Conservation (phyloP, 148 eudicot genomes). For the Diospyros kaki region DNA sequence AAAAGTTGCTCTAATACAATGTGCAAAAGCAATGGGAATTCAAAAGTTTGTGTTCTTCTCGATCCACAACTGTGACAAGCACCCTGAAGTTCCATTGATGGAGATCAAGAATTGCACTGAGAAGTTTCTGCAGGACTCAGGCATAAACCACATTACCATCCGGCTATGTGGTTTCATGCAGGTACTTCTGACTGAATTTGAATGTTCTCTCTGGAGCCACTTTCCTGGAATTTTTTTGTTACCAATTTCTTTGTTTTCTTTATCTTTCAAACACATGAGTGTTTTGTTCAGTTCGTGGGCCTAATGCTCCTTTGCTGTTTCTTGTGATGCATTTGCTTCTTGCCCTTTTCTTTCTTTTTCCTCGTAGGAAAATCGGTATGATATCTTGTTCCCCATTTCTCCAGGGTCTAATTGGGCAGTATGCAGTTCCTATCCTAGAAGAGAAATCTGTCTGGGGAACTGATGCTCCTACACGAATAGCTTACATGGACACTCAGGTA, state of each 20-base stretch:
- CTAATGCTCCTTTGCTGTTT: not conserved
- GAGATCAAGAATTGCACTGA: slow-evolving; percentile 99
- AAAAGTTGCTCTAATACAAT: slow-evolving; percentile 98
- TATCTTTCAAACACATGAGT: not conserved
- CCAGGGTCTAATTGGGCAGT: slow-evolving; percentile 97
- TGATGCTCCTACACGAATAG: slow-evolving; percentile 98
- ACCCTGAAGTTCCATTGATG: slow-evolving; percentile 99
- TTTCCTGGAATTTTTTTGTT: not conserved
- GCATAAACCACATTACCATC: slow-evolving; percentile 71
- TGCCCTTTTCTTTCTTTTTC: not conserved
- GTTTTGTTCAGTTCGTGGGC: too few species aligned
- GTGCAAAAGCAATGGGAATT: slow-evolving; percentile 99
- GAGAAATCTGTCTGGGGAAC: slow-evolving; percentile 99
- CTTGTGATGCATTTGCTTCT: not conserved
- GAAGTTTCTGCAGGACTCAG: slow-evolving; percentile 86
- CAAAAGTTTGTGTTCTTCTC: slow-evolving; percentile 91
- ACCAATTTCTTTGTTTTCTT: not conserved
- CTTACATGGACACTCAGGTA: slow-evolving; percentile 99
- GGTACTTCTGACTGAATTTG: slow-evolving; percentile 34
- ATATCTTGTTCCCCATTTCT: slow-evolving; percentile 8
- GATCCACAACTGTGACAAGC: slow-evolving; percentile 99
- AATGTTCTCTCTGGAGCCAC: not conserved
- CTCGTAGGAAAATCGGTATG: not conserved
- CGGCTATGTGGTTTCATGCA: slow-evolving; percentile 99
- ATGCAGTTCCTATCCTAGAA: slow-evolving; percentile 97